Conservation (phyloP, 192 early-diverging fungal genomes). For the Coemansia sp. region DNA sequence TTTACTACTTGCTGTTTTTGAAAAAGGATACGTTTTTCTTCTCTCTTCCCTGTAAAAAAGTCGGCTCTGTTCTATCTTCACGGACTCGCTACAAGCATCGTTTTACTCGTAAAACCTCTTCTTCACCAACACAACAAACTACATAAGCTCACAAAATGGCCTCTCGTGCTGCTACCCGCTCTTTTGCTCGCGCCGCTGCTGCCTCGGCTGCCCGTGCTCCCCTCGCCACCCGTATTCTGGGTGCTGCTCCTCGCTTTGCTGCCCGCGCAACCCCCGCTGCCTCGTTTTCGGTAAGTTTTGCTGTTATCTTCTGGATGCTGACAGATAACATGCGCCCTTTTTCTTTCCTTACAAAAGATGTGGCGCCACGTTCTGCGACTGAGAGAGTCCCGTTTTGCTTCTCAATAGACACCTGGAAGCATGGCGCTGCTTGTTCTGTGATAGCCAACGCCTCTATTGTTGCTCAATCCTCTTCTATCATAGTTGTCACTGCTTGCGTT, state of each 20-base stretch:
- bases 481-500: too few relatives aligned
- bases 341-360: background rate
- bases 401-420: background rate
- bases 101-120: constrained; percentile 8
- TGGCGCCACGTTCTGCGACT: background rate
- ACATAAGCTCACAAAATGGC: constrained; percentile 35
- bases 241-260: constrained; percentile 52
- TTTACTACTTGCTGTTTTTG: background rate
- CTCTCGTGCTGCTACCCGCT: constrained; percentile 46
- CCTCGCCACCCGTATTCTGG: constrained; percentile 41
- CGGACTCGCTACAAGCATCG: constrained; percentile 1
- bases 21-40: background rate
- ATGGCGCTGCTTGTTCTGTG: background rate
- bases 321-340: too few relatives aligned
- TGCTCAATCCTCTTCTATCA: too few relatives aligned
- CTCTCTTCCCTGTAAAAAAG: constrained; percentile 13
- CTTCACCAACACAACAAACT: constrained; percentile 9
- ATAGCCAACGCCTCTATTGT: too few relatives aligned
- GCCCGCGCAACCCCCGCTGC: constrained; percentile 40
- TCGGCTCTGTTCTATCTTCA: background rate
- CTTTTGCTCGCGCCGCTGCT: constrained; percentile 47
- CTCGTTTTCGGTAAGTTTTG: constrained; percentile 40
- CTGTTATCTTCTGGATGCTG: background rate
- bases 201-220: constrained; percentile 44
- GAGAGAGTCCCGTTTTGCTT: background rate